Conservation (phyloP, 257 asterid genomes). For the Verbascum thapsus region DNA sequence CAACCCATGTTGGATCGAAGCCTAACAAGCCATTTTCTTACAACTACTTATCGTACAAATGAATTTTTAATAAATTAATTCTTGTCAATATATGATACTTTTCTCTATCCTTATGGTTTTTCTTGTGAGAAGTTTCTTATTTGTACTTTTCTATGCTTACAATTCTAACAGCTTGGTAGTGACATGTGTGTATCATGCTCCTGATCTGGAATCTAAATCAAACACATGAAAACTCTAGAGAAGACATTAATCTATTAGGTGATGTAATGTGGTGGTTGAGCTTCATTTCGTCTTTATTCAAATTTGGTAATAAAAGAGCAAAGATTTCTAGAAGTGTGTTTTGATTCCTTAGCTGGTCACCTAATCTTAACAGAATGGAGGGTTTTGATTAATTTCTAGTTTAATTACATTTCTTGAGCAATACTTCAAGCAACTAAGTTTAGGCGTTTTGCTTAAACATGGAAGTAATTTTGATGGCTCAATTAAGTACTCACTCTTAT, state of each 20-base stretch:
- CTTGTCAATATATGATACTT: too few relatives aligned
- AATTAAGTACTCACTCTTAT: too few relatives aligned
- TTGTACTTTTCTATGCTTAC: too few relatives aligned
- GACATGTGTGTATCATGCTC: slow-evolving; percentile 28
- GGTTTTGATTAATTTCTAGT: background rate
- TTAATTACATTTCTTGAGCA: slow-evolving; percentile 20
- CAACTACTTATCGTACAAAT: too few relatives aligned
- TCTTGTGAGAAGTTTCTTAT: background rate
- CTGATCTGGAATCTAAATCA: slow-evolving; percentile 17
- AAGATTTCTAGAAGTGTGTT: slow-evolving; percentile 24
- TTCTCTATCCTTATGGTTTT: background rate
- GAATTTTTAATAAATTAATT: too few relatives aligned
- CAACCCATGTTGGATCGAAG: too few relatives aligned
- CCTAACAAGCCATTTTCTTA: too few relatives aligned
- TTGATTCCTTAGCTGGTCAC: slow-evolving; percentile 29
- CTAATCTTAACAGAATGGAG: slow-evolving; percentile 33
- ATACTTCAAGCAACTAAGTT: background rate
- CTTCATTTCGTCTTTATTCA: slow-evolving; percentile 11
- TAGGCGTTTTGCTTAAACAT: too few relatives aligned
- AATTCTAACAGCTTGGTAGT: background rate
- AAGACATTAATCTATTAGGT: slow-evolving; percentile 2
- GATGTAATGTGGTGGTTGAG: slow-evolving; percentile 43
- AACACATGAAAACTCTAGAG: slow-evolving; percentile 26
- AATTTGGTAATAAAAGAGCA: background rate
- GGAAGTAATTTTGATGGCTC: too few relatives aligned